Base-by-base conservation (phyloP, 2,329 filamentous ascomycete genomes). In the Penicillium polonicum region DNA sequence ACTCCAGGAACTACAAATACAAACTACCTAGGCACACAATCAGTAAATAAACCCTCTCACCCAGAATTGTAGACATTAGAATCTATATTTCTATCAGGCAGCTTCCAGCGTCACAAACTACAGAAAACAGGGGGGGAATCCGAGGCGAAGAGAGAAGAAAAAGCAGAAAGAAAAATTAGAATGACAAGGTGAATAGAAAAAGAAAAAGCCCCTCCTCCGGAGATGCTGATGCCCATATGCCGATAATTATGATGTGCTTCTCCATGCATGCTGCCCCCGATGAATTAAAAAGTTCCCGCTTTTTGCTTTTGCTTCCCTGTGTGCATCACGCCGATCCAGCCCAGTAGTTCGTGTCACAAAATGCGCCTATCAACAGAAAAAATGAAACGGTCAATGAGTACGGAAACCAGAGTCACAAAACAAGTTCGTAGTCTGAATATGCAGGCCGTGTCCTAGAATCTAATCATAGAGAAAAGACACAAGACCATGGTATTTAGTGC, bases 321-420 rank as follows among this genome's bases (percentile, higher is more conserved):
- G 56, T 68, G 65, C 59, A 65, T 60, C 60, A 39, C 65, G 60
- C 66, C 62, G 36, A 56, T 29, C 50, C 50, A 44, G 21, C 39
- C 50, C 31, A 23, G 29, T 52, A 44, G 21, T 45, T 27, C 29
- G 19, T 33, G 33, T 59, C 48, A 60, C 50, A 57, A 56, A 59
- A 61, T 66, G 61, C 64, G 61, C 65, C 64, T 66, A 65, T 68
- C 51, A 53, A 64, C 61, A 65, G 53, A 57, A 48, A 60, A 60
- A 48, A 56, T 29, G 10, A 44, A 52, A 54, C 46, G 12, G 49
- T 36, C 23, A 49, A 50, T 31, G 41, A 39, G 50, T 42, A 46
- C 39, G 41, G 21, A 23, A 35, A n/a, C 27, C 50, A 31, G 51
- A 53, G 36, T 41, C 33, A 58, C 49, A 42, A 43, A 29, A 42